Evolutionary conservation across 2,329 filamentous ascomycete species (phyloP).

Genomic region (Fusarium paranaense): DNA sequence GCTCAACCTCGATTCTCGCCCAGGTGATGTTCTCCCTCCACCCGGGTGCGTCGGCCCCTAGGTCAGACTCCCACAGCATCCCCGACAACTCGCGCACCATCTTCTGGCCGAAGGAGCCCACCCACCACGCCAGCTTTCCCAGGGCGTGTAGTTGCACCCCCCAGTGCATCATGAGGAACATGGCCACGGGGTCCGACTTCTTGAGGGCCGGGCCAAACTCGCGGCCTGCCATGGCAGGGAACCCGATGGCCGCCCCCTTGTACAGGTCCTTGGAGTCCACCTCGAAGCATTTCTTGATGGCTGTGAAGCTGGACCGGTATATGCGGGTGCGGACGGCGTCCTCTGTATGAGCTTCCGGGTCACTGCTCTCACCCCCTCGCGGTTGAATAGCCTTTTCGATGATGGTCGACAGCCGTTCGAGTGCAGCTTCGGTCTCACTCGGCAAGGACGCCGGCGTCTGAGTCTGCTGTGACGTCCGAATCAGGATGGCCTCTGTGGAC

Average conservation of each 20-base stretch:
- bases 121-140: constrained; percentile 42
- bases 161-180: constrained; percentile 54
- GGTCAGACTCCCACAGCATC: constrained; percentile 9
- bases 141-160: constrained; percentile 47
- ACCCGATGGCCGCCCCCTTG: constrained; percentile 47
- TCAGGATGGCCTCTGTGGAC: constrained; percentile 25
- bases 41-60: constrained; percentile 7
- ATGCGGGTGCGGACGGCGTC: not conserved
- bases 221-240: constrained; percentile 46
- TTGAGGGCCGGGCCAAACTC: constrained; percentile 48
- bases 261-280: constrained; percentile 49
- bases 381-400: constrained; percentile 28
- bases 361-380: not conserved
- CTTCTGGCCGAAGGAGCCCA: constrained; percentile 34
- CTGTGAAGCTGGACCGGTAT: constrained; percentile 42
- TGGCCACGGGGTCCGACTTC: constrained; percentile 48
- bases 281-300: constrained; percentile 50
- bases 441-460: constrained; percentile 3
- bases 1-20: constrained; percentile 35
- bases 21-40: constrained; percentile 36
- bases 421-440: constrained; percentile 13
- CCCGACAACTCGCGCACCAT: constrained; percentile 39
- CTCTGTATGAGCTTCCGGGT: not conserved
- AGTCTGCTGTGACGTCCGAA: constrained; percentile 15
- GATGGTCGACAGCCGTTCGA: constrained; percentile 13